Conservation (phyloP, 345 rosid genomes). For the Dipteronia sinensis region DNA sequence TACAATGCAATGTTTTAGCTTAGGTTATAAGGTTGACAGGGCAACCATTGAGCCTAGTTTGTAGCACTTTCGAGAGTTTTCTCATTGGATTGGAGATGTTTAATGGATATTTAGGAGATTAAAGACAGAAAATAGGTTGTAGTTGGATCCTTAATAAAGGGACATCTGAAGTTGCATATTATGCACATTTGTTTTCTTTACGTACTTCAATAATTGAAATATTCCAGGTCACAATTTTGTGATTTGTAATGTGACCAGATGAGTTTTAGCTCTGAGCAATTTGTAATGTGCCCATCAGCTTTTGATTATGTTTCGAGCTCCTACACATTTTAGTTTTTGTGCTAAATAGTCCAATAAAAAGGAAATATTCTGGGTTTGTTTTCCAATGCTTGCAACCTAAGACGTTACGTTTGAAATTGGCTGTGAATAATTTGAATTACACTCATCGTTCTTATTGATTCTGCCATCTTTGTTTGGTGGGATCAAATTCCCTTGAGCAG, state of each 20-base stretch:
- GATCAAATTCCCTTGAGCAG: not conserved
- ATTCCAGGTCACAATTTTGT: not conserved
- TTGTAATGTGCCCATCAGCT: not conserved
- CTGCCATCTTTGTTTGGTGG: not conserved
- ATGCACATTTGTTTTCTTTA: too few relatives aligned
- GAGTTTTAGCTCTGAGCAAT: not conserved
- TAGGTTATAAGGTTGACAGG: not conserved
- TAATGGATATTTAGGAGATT: too few relatives aligned
- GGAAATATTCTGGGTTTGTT: not conserved
- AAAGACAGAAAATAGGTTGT: too few relatives aligned
- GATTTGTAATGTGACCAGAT: not conserved
- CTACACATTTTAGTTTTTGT: not conserved
- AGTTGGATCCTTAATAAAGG: not conserved
- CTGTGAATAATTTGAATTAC: not conserved
- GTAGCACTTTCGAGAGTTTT: not conserved
- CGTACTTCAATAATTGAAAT: not conserved
- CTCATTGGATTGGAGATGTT: too few relatives aligned
- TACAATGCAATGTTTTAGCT: not conserved
- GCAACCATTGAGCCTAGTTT: not conserved
- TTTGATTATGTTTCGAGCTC: not conserved
- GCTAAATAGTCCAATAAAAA: not conserved
- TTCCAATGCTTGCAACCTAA: too few relatives aligned
- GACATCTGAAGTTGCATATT: not conserved
- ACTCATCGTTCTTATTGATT: not conserved
- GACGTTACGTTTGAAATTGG: too few relatives aligned